A percentile compares a stretch with the other conserved stretches of the same genome.
Evolutionary conservation across 2,329 filamentous ascomycete genomes (phyloP).

Genomic region (Elsinoe fawcettii): DNA sequence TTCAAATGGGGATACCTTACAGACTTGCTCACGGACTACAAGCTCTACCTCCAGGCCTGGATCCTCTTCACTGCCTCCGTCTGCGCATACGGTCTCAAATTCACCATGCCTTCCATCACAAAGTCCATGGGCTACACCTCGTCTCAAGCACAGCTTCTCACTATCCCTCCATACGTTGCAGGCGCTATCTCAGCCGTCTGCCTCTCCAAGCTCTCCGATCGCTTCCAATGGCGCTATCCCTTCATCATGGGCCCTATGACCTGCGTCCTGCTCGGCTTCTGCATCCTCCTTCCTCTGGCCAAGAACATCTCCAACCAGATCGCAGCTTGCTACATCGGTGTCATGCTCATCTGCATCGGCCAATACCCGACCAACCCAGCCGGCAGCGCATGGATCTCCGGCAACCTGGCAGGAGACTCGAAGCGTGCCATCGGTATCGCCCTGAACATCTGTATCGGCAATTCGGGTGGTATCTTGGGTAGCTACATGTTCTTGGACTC

Average conservation of each 20-base stretch:
- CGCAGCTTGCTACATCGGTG: slow-evolving; percentile 22
- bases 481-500: slow-evolving; percentile 31
- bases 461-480: slow-evolving; percentile 36
- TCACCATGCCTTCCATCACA: slow-evolving; percentile 44
- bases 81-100: slow-evolving; percentile 30
- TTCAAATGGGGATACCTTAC: slow-evolving; percentile 23
- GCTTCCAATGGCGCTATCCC: slow-evolving; percentile 44
- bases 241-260: slow-evolving; percentile 42
- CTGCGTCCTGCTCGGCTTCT: slow-evolving; percentile 20
- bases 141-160: slow-evolving; percentile 24
- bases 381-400: slow-evolving; percentile 27
- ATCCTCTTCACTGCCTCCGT: slow-evolving; percentile 24
- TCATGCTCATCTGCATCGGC: slow-evolving; percentile 26
- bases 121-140: slow-evolving; percentile 22
- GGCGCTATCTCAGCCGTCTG: slow-evolving; percentile 28
- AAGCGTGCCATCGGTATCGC: slow-evolving; percentile 35
- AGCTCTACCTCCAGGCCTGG: slow-evolving; percentile 22
- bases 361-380: slow-evolving; percentile 27
- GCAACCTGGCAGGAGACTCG: slow-evolving; percentile 28
- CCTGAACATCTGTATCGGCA: slow-evolving; percentile 34
- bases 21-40: slow-evolving; percentile 23
- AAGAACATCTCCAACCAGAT: slow-evolving; percentile 6
- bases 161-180: slow-evolving; percentile 26
- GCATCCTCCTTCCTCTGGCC: slow-evolving; percentile 20
- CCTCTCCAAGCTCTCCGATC: slow-evolving; percentile 27